Evolutionary conservation across 305 asterid species (phyloP).

Genomic region (Fraxinus latifolia): DNA sequence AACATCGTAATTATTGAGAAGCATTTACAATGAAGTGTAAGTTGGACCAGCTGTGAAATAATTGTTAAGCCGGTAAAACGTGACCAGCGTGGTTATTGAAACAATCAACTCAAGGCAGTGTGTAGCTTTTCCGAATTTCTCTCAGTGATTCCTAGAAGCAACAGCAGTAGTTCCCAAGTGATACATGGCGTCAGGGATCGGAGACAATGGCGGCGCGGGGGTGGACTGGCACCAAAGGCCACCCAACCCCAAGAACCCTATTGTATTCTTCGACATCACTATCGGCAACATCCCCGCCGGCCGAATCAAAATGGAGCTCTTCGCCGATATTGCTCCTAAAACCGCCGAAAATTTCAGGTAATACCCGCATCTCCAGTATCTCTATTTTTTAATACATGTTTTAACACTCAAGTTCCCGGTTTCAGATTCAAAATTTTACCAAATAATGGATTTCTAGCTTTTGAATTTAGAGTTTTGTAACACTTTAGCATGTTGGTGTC

Average conservation of each 20-base stretch:
- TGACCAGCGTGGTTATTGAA: too few relatives aligned
- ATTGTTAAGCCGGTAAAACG: too few relatives aligned
- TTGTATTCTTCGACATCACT: slow-evolving; percentile 86
- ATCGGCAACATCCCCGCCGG: slow-evolving; percentile 92
- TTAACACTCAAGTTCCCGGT: not conserved
- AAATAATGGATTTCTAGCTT: not conserved
- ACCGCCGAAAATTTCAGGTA: slow-evolving; percentile 95
- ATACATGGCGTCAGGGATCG: slow-evolving; percentile 37
- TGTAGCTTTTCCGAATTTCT: not conserved
- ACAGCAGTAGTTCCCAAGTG: not conserved
- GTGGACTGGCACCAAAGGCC: slow-evolving; percentile 99
- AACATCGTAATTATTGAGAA: too few relatives aligned
- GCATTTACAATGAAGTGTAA: too few relatives aligned
- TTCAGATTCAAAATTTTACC: not conserved
- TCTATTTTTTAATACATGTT: not conserved
- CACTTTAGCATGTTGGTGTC: not conserved
- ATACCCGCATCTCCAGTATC: not conserved
- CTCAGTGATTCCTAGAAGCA: not conserved
- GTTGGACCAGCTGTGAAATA: too few relatives aligned
- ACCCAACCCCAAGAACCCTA: slow-evolving; percentile 82
- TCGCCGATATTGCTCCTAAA: slow-evolving; percentile 88
- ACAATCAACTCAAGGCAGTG: not conserved
- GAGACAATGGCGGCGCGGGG: slow-evolving; percentile 34
- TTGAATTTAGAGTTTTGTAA: not conserved
- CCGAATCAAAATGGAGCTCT: slow-evolving; percentile 95